Evolutionary conservation across 306 rosid genomes (phyloP).

Genomic region (Trifolium fragiferum): DNA sequence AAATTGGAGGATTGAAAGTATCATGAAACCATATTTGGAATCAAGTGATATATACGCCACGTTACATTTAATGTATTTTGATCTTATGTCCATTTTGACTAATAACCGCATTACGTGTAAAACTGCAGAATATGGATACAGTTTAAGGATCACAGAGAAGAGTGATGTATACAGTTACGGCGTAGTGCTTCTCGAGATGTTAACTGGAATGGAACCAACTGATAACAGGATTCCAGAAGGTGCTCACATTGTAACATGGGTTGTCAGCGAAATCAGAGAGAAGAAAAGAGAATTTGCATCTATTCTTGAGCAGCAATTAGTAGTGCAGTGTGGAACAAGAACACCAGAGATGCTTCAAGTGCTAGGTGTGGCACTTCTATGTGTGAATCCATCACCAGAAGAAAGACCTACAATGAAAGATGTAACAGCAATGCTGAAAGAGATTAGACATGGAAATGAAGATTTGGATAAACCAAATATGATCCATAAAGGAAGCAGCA

Average conservation of each 20-base stretch:
- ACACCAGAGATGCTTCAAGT: constrained; percentile 94
- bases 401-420: constrained; percentile 95
- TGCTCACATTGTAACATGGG: constrained; percentile 81
- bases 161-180: constrained; percentile 97
- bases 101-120: constrained; percentile 27
- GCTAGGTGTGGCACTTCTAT: constrained; percentile 87
- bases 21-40: background rate
- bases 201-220: constrained; percentile 83
- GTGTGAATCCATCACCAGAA: constrained; percentile 75
- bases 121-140: constrained; percentile 94
- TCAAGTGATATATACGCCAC: background rate
- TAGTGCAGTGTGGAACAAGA: constrained; percentile 75
- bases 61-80: too few relatives aligned
- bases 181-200: constrained; percentile 79
- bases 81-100: constrained; percentile 17
- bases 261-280: constrained; percentile 65
- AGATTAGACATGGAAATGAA: constrained; percentile 70
- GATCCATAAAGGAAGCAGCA: constrained; percentile 54
- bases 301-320: constrained; percentile 76
- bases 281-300: constrained; percentile 60
- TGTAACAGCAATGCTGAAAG: constrained; percentile 88
- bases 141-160: constrained; percentile 90
- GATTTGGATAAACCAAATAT: constrained; percentile 67
- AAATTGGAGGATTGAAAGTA: background rate
- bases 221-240: constrained; percentile 76